Conservation (phyloP, 306 rosid species). For the Spatholobus suberectus region DNA sequence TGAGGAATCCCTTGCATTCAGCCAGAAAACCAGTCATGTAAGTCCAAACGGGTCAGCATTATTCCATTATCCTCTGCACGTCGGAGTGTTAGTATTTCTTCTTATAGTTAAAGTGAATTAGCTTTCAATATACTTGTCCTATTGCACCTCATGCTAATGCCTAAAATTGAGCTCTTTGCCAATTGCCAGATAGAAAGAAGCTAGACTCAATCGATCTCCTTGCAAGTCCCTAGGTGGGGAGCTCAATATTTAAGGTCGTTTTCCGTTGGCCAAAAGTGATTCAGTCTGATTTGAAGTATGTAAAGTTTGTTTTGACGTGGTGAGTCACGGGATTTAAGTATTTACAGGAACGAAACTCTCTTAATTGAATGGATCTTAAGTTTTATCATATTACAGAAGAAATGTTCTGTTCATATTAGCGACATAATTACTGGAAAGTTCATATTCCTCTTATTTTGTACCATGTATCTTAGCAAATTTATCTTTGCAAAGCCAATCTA, state of each 20-base stretch:
- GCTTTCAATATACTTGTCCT: slow-evolving; percentile 31
- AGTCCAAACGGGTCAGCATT: slow-evolving; percentile 36
- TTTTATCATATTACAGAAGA: slow-evolving; percentile 8
- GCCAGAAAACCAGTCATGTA: neutral
- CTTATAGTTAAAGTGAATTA: slow-evolving; percentile 27
- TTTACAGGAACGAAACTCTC: neutral
- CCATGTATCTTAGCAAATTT: neutral
- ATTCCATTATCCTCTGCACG: slow-evolving; percentile 32
- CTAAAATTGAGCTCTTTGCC: slow-evolving; percentile 31
- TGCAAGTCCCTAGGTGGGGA: neutral
- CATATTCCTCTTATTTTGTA: too few species aligned
- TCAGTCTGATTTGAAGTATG: slow-evolving; percentile 10
- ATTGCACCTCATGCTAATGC: slow-evolving; percentile 2
- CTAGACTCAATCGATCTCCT: neutral
- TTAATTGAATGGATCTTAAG: neutral
- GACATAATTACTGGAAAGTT: too few species aligned
- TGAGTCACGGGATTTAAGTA: neutral
- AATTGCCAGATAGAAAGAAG: slow-evolving; percentile 27
- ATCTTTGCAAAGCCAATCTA: neutral
- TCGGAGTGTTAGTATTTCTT: slow-evolving; percentile 20
- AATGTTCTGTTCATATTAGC: slow-evolving; percentile 19
- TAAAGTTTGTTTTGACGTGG: neutral
- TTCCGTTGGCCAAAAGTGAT: slow-evolving; percentile 12
- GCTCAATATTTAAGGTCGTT: neutral
- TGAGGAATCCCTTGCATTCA: slow-evolving; percentile 32